Evolutionary conservation across 2,329 filamentous ascomycete species (phyloP).

Genomic region (Arachnopeziza araneosa): DNA sequence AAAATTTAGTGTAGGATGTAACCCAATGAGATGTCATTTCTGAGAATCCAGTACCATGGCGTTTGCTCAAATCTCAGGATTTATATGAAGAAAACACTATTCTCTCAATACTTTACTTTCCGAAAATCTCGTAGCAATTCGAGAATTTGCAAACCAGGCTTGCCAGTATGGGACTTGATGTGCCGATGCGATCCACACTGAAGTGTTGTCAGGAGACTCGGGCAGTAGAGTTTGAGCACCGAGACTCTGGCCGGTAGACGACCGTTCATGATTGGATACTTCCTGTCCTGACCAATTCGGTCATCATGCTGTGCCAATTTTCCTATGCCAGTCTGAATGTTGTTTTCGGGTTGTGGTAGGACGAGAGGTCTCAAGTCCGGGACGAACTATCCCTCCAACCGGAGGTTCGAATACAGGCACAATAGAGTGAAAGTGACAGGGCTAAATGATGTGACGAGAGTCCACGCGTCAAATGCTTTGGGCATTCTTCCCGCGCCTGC

Average conservation of each 20-base stretch:
- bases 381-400: constrained; percentile 4
- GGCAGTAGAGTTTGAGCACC: neutral
- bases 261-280: neutral
- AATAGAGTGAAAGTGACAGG: constrained; percentile 3
- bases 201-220: neutral
- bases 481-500: constrained; percentile 8
- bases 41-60: neutral
- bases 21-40: neutral
- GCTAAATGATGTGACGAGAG: neutral
- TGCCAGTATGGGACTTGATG: neutral
- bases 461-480: constrained; percentile 10
- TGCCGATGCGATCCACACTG: neutral
- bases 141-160: neutral
- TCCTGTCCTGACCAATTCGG: neutral
- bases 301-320: neutral
- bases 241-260: neutral
- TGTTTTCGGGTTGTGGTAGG: neutral
- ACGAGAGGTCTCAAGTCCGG: neutral
- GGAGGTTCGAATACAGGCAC: constrained; percentile 10
- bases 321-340: neutral
- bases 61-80: neutral
- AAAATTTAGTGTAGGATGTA: neutral
- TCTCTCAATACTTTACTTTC: neutral
- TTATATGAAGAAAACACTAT: neutral
- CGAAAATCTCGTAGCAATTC: neutral